These are phyloP conservation scores for Teunomyces cretensis DNA, from an alignment of 805 yeast species.

Conservation along the genomic window DNA sequence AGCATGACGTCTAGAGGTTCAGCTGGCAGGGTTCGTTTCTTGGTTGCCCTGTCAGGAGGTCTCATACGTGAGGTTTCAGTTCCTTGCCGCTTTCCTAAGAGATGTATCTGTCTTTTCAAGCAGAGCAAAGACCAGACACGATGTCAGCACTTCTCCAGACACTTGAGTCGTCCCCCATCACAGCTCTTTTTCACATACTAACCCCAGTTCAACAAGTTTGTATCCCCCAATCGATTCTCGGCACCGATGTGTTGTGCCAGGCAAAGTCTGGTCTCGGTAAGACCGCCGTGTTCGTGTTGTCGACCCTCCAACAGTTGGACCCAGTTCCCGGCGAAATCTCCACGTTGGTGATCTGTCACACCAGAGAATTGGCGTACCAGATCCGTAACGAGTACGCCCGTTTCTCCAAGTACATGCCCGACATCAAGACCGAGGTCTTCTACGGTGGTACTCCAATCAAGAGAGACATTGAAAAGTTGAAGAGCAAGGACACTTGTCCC, in stretches of 20 bases:
- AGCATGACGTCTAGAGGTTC: no score
- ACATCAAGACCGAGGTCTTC: slow-evolving; percentile 93
- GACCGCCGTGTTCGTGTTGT: slow-evolving; percentile 95
- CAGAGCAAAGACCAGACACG: no score
- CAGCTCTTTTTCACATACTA: neutral
- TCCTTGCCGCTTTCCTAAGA: no score
- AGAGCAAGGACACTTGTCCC: slow-evolving; percentile 91
- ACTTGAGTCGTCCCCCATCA: no score
- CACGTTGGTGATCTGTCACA: slow-evolving; percentile 93
- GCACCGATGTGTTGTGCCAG: slow-evolving; percentile 97
- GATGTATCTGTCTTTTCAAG: no score
- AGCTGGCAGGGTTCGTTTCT: no score
- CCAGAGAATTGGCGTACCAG: slow-evolving; percentile 98
- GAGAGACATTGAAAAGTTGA: slow-evolving; percentile 82
- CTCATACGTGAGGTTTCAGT: neutral
- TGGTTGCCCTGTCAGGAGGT: neutral
- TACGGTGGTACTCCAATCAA: slow-evolving; percentile 92
- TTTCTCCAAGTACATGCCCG: slow-evolving; percentile 98
- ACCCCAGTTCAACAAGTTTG: slow-evolving; percentile 89
- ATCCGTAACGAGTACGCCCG: slow-evolving; percentile 96
- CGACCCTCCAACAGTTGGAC: slow-evolving; percentile 94
- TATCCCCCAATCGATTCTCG: slow-evolving; percentile 96
- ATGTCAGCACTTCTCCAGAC: no score
- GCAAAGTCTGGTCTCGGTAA: slow-evolving; percentile 99
- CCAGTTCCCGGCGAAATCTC: slow-evolving; percentile 97